Conservation (phyloP, 1,284 basidiomycete species). For the Mycena citricolor region DNA sequence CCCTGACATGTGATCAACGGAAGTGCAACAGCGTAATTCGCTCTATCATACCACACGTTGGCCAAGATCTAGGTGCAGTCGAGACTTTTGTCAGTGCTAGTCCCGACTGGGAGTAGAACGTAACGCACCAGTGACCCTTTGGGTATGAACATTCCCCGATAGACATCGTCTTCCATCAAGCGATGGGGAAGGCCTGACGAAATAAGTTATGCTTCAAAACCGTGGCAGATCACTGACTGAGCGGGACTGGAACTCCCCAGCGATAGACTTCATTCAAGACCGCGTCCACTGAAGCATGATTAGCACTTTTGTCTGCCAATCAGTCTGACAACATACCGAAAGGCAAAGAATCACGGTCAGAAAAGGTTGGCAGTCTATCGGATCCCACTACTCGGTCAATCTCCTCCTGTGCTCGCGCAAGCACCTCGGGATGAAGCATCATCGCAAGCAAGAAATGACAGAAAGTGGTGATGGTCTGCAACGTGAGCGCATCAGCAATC, state of each 20-base stretch:
- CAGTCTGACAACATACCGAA: slow-evolving; percentile 36
- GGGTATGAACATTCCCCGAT: slow-evolving; percentile 13
- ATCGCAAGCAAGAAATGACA: slow-evolving; percentile 62
- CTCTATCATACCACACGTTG: slow-evolving; percentile 21
- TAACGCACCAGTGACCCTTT: slow-evolving; percentile 31
- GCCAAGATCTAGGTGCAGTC: slow-evolving; percentile 14
- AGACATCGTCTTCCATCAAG: slow-evolving; percentile 6
- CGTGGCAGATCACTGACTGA: slow-evolving; percentile 39
- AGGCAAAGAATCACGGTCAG: slow-evolving; percentile 48
- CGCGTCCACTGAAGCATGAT: slow-evolving; percentile 37
- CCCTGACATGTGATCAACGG: slow-evolving; percentile 12
- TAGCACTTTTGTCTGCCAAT: not conserved
- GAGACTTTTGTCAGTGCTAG: not conserved
- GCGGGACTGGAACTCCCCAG: slow-evolving; percentile 52
- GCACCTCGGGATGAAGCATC: slow-evolving; percentile 49
- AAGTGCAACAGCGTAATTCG: slow-evolving; percentile 8
- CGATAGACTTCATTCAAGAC: slow-evolving; percentile 47
- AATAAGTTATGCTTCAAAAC: not conserved
- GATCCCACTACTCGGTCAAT: slow-evolving; percentile 52
- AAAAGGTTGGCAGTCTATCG: slow-evolving; percentile 50
- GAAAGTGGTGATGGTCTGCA: slow-evolving; percentile 47
- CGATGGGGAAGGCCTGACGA: slow-evolving; percentile 8
- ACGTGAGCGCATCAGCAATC: slow-evolving; percentile 5
- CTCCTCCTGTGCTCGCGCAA: slow-evolving; percentile 53
- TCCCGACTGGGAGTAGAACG: too few species aligned